Evolutionary conservation across 345 rosid species (phyloP).

Genomic region (Geranium rotundifolium): DNA sequence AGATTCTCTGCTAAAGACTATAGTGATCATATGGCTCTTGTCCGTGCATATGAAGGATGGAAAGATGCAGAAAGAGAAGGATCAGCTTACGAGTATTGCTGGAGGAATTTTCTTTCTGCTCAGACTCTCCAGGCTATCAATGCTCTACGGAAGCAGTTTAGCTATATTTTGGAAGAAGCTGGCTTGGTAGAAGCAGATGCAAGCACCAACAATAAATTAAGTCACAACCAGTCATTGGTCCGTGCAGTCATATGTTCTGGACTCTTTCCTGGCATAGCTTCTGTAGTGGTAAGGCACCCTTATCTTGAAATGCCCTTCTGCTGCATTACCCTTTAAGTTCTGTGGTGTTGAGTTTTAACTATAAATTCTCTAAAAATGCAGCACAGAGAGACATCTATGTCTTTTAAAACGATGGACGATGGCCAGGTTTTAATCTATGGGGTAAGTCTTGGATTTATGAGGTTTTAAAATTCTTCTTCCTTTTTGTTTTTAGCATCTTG

Average conservation of each 20-base stretch:
- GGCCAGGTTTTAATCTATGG: constrained; percentile 83
- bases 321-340: not conserved
- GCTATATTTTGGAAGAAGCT: constrained; percentile 77
- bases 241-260: constrained; percentile 96
- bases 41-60: constrained; percentile 99
- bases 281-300: constrained; percentile 63
- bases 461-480: not conserved
- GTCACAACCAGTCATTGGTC: constrained; percentile 80
- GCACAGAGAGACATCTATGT: constrained; percentile 91
- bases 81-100: constrained; percentile 86
- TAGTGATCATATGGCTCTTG: constrained; percentile 99
- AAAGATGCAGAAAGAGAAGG: constrained; percentile 96
- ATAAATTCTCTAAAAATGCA: constrained; percentile 20
- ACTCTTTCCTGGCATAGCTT: constrained; percentile 88
- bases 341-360: constrained; percentile 4
- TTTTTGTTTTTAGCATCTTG: not conserved
- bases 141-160: constrained; percentile 85
- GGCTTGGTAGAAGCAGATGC: constrained; percentile 59
- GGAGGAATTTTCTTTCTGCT: constrained; percentile 93
- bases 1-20: constrained; percentile 96
- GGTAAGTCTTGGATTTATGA: constrained; percentile 27
- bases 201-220: constrained; percentile 56
- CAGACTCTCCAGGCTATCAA: constrained; percentile 96
- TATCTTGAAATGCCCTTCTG: constrained; percentile 1
- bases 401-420: constrained; percentile 96